A percentile compares a stretch with the other conserved stretches of the same genome.
phyloP scores from a whole-genome alignment of 2,329 filamentous ascomycete species.

The Trichoderma arundinaceum region DNA sequence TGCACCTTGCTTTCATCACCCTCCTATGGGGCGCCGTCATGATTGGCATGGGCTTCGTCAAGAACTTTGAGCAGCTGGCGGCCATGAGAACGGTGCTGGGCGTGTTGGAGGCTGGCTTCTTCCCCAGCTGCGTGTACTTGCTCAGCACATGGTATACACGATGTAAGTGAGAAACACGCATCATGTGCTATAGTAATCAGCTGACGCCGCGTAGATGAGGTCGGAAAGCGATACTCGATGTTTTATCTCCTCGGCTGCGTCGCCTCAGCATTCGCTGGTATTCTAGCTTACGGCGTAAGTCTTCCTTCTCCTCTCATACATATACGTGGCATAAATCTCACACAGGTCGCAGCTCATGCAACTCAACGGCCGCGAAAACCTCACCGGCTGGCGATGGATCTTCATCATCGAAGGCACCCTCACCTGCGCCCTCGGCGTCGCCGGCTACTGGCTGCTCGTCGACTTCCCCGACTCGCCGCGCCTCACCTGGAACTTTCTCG shows the following conservation, averaged over 20 bases:
- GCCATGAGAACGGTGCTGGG: slow-evolving; percentile 65
- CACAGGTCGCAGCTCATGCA: slow-evolving; percentile 58
- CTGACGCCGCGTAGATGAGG: slow-evolving; percentile 56
- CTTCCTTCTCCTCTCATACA: slow-evolving; percentile 6
- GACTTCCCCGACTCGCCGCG: slow-evolving; percentile 67
- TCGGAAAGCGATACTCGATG: slow-evolving; percentile 70
- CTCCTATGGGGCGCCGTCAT: slow-evolving; percentile 65
- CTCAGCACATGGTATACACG: slow-evolving; percentile 76
- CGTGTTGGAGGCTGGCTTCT: slow-evolving; percentile 72
- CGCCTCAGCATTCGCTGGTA: slow-evolving; percentile 69
- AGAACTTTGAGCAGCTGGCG: slow-evolving; percentile 57
- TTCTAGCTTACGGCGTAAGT: slow-evolving; percentile 70
- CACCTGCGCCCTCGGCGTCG: slow-evolving; percentile 58
- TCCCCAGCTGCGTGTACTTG: slow-evolving; percentile 72
- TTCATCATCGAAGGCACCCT: slow-evolving; percentile 62
- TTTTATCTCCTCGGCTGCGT: slow-evolving; percentile 74
- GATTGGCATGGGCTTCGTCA: slow-evolving; percentile 69
- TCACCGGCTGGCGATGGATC: slow-evolving; percentile 71
- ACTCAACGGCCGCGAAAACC: slow-evolving; percentile 59
- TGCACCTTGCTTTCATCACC: slow-evolving; percentile 61
- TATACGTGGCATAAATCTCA: not conserved
- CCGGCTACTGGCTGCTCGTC: slow-evolving; percentile 63
- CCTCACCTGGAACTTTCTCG: slow-evolving; percentile 59
- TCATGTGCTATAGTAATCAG: not conserved
- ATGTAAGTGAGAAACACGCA: slow-evolving; percentile 51